These are phyloP conservation scores for Tuber borchii DNA, from an alignment of 495 filamentous ascomycete species.

Conservation along the genomic window DNA sequence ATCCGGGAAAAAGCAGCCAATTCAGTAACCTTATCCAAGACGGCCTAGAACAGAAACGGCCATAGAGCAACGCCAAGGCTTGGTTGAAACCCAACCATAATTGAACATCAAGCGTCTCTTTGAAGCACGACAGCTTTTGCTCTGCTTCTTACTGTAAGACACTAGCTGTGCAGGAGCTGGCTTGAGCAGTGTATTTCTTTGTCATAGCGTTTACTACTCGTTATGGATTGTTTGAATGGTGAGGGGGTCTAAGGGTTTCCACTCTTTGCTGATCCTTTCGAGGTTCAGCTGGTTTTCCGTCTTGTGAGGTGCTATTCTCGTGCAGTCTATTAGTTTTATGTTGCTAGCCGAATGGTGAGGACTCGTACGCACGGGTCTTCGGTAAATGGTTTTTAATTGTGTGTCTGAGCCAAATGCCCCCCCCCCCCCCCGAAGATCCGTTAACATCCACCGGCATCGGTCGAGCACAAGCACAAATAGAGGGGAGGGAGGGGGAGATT, in stretches of 20 bases:
- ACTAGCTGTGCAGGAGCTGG: not conserved
- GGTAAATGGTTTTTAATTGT: not conserved
- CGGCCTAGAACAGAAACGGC: not conserved
- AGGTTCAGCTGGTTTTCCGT: not conserved
- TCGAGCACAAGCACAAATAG: not conserved
- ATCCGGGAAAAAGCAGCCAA: not conserved
- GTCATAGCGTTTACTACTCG: not conserved
- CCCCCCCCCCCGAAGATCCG: no score
- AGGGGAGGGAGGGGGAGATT: no score
- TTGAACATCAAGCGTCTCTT: not conserved
- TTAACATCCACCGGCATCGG: not conserved
- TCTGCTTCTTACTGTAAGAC: not conserved
- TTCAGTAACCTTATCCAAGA: not conserved
- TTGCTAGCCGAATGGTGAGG: not conserved
- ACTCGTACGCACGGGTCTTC: not conserved
- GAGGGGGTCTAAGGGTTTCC: not conserved
- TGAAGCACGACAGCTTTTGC: not conserved
- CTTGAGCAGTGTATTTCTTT: not conserved
- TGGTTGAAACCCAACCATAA: not conserved
- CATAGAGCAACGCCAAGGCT: not conserved
- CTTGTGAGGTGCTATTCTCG: not conserved
- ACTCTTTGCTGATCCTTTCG: not conserved
- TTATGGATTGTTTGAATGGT: not conserved
- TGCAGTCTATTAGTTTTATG: not conserved
- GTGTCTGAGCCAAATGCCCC: not conserved